Evolutionary conservation across 2,329 filamentous ascomycete species (phyloP).

Genomic region (Penicillium thymicola): DNA sequence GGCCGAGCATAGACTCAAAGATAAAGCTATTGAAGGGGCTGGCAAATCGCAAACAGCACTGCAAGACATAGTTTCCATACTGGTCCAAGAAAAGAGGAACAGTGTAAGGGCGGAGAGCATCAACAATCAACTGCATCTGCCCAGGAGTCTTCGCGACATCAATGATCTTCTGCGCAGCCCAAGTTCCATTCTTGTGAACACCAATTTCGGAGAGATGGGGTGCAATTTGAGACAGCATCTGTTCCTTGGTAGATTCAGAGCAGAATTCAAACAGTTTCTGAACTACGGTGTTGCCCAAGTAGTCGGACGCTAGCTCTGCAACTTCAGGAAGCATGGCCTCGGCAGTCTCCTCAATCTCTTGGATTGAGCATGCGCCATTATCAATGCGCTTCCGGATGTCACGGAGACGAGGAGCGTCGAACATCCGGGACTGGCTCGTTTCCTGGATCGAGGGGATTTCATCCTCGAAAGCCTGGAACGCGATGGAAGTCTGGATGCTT

Average conservation of each 20-base stretch:
- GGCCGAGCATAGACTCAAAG: constrained; percentile 93
- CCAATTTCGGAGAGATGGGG: constrained; percentile 95
- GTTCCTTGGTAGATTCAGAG: constrained; percentile 82
- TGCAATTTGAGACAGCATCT: constrained; percentile 83
- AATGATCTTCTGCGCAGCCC: constrained; percentile 99
- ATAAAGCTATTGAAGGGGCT: constrained; percentile 91
- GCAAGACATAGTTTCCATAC: constrained; percentile 96
- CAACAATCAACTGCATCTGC: constrained; percentile 81
- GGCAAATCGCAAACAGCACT: constrained; percentile 91
- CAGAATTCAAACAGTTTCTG: constrained; percentile 98
- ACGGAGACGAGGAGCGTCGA: constrained; percentile 89
- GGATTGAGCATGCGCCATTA: constrained; percentile 79
- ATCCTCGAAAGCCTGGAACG: constrained; percentile 66
- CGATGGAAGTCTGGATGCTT: constrained; percentile 73
- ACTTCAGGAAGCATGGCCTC: constrained; percentile 95
- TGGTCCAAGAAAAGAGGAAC: constrained; percentile 93
- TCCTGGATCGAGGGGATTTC: constrained; percentile 90
- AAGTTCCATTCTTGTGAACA: constrained; percentile 98
- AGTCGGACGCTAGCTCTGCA: constrained; percentile 90
- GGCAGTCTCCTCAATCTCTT: constrained; percentile 90
- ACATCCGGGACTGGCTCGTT: constrained; percentile 80
- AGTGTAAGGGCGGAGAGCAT: constrained; percentile 79
- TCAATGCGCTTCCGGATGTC: constrained; percentile 98
- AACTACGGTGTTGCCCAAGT: constrained; percentile 97
- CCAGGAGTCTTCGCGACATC: constrained; percentile 82